Percentiles rank a stretch among this genome's conserved stretches.
Conservation (phyloP, 495 filamentous ascomycete genomes). For the Usnea hakonensis region DNA sequence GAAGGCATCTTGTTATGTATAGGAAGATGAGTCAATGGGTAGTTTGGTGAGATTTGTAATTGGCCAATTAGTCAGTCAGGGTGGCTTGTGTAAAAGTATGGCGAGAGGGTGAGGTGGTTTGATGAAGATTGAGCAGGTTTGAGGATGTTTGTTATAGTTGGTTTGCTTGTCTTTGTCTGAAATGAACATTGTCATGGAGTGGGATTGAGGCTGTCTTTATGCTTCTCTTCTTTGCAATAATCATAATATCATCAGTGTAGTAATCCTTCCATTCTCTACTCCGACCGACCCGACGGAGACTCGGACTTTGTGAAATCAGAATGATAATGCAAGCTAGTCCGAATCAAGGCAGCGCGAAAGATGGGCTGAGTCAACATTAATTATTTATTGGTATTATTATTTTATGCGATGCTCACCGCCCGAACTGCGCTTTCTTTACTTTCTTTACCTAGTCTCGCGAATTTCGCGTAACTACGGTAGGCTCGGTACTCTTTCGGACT, state of each 20-base stretch:
- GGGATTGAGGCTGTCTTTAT: background rate
- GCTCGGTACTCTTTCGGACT: too few species aligned
- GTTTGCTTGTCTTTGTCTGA: background rate
- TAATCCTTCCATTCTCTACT: too few species aligned
- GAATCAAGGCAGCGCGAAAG: background rate
- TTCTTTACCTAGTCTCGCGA: background rate
- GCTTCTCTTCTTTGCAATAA: background rate
- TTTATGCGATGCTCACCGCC: background rate
- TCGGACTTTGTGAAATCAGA: background rate
- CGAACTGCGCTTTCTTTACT: background rate
- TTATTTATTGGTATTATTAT: background rate
- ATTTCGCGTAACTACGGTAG: too few species aligned
- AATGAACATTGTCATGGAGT: background rate
- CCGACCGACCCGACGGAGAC: too few species aligned
- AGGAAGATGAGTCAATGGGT: background rate
- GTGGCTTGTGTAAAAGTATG: background rate
- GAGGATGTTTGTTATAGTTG: background rate
- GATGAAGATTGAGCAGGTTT: background rate
- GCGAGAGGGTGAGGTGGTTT: background rate
- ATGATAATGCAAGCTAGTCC: background rate
- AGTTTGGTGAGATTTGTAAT: background rate
- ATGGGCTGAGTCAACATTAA: conserved; percentile 12
- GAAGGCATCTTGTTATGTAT: conserved; percentile 24
- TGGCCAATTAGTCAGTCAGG: conserved; percentile 22
- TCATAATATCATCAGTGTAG: background rate